These are phyloP conservation scores for Pythium brachiatum DNA, from an alignment of 352 stramenopile species.

Conservation along the genomic window DNA sequence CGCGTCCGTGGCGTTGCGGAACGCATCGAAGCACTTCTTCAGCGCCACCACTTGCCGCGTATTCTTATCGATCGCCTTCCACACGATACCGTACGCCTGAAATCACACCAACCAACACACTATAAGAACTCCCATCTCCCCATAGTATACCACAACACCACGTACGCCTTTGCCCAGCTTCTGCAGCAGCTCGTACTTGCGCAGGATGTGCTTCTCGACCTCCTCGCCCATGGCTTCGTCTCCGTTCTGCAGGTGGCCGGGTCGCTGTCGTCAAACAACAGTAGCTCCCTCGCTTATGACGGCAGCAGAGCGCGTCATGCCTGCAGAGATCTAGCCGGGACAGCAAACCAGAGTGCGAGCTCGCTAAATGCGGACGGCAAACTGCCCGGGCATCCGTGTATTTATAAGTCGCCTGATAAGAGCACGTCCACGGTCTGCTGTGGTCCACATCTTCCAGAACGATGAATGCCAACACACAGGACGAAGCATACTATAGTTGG, in stretches of 20 bases:
- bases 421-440: too few species aligned
- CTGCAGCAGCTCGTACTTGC: constrained; percentile 93
- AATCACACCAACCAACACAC: constrained; percentile 1
- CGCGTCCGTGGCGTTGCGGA: constrained; percentile 93
- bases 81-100: constrained; percentile 95
- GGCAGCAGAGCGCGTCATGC: background rate
- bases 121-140: background rate
- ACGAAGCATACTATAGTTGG: too few species aligned
- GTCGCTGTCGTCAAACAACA: background rate
- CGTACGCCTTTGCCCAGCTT: constrained; percentile 92
- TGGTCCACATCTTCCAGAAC: too few species aligned
- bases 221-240: constrained; percentile 84
- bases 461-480: too few species aligned
- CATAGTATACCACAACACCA: background rate
- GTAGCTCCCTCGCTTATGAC: background rate
- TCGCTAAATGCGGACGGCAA: constrained; percentile 1
- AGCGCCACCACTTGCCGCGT: constrained; percentile 89
- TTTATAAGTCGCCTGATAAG: background rate
- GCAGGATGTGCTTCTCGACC: constrained; percentile 91
- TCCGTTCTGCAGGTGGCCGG: background rate
- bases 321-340: background rate
- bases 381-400: background rate
- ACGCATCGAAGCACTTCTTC: constrained; percentile 97
- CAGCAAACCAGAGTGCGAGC: too few species aligned
- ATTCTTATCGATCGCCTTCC: constrained; percentile 95